phyloP scores from a whole-genome alignment of 345 rosid species.

The Boechera retrofracta region DNA sequence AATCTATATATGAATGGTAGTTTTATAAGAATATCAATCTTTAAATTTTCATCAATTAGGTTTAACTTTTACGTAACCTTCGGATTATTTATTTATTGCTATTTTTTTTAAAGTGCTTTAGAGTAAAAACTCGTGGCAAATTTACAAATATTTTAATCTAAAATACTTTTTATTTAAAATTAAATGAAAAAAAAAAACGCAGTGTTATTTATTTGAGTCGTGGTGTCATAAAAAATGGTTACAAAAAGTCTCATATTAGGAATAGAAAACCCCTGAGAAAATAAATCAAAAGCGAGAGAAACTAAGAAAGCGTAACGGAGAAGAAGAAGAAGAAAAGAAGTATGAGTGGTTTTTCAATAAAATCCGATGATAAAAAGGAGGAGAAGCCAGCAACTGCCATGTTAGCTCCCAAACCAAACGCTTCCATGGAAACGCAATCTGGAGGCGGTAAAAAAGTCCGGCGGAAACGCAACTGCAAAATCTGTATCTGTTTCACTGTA shows the following conservation, averaged over 20 bases:
- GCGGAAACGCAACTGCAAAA: slow-evolving; percentile 47
- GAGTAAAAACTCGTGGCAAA: not conserved
- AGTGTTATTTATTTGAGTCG: not conserved
- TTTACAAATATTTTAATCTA: not conserved
- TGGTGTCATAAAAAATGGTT: not conserved
- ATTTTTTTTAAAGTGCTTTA: not conserved
- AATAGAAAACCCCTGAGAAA: not conserved
- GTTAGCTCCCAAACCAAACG: slow-evolving; percentile 33
- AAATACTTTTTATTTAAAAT: no score
- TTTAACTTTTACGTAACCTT: not conserved
- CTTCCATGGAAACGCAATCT: slow-evolving; percentile 46
- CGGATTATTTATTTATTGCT: not conserved
- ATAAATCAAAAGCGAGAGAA: slow-evolving; percentile 7
- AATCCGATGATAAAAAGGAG: slow-evolving; percentile 23
- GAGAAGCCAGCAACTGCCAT: slow-evolving; percentile 31
- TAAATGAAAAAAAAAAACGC: no score
- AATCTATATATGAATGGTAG: not conserved
- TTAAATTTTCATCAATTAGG: not conserved
- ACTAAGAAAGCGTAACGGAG: slow-evolving; percentile 15
- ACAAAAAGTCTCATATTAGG: not conserved
- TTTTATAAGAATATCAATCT: not conserved
- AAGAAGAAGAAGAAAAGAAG: not conserved
- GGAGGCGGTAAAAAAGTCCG: slow-evolving; percentile 7
- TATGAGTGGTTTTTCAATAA: not conserved
- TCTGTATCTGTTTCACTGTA: slow-evolving; percentile 49